phyloP scores from a whole-genome alignment of 2,329 filamentous ascomycete species.

The Elsinoe batatas region DNA sequence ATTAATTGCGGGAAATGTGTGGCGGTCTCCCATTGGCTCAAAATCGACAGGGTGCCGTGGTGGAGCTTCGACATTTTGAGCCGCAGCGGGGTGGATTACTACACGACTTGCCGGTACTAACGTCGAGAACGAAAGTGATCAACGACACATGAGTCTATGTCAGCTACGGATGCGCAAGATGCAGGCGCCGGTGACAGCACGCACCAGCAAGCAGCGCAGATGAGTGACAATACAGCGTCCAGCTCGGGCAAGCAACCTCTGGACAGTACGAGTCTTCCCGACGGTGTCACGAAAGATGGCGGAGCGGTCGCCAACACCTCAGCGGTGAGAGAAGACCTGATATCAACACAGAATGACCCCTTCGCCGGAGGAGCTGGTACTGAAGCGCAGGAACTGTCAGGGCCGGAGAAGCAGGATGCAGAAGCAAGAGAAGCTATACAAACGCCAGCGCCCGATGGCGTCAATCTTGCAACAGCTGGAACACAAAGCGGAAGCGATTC shows the following conservation, averaged over 20 bases:
- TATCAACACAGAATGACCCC: not conserved
- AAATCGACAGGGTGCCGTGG: not conserved
- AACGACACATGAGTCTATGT: constrained; percentile 7
- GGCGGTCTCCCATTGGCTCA: not conserved
- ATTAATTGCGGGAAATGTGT: not conserved
- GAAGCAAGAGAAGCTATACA: not conserved
- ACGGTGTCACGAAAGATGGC: not conserved
- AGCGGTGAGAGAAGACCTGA: not conserved
- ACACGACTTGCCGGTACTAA: not conserved
- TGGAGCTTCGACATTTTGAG: not conserved
- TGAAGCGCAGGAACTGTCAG: not conserved
- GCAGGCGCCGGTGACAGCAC: not conserved
- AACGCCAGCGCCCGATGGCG: not conserved
- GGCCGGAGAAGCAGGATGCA: constrained; percentile 4
- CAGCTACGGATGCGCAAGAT: constrained; percentile 1
- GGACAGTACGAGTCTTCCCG: not conserved
- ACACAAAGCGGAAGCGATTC: not conserved
- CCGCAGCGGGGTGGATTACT: not conserved
- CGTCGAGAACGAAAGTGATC: no score
- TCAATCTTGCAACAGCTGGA: not conserved
- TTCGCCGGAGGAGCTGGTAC: not conserved
- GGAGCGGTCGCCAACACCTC: not conserved
- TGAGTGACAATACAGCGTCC: not conserved
- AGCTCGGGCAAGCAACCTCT: not conserved
- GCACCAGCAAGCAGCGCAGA: not conserved